phyloP scores from a whole-genome alignment of 1,284 basidiomycete species.

The Puccinia horiana region DNA sequence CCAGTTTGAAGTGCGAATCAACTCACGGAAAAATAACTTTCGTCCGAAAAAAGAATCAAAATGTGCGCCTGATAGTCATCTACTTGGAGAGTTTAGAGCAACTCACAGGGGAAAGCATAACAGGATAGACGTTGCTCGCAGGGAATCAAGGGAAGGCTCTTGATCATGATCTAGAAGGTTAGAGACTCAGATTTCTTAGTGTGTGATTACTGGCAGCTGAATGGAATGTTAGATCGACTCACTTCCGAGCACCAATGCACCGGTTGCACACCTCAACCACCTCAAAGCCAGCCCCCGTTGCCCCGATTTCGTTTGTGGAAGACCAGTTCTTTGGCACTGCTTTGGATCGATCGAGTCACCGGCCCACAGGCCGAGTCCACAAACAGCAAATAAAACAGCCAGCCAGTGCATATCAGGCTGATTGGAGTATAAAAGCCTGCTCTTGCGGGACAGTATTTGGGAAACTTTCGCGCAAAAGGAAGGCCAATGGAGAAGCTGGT shows the following conservation, averaged over 20 bases:
- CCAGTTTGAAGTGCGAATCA: neutral
- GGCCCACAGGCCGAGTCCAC: constrained; percentile 33
- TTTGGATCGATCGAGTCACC: neutral
- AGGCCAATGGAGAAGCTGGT: constrained; percentile 33
- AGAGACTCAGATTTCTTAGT: neutral
- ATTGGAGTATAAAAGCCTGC: neutral
- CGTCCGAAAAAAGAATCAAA: neutral
- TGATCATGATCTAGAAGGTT: constrained; percentile 19
- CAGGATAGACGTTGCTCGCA: constrained; percentile 24
- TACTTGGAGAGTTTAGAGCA: neutral
- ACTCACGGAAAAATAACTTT: constrained; percentile 36
- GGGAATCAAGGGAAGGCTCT: constrained; percentile 28
- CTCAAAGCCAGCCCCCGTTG: constrained; percentile 6
- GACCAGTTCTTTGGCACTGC: neutral
- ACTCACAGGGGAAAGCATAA: constrained; percentile 33
- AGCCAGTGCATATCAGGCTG: constrained; percentile 17
- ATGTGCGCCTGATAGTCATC: neutral
- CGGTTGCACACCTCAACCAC: constrained; percentile 25
- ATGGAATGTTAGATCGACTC: neutral
- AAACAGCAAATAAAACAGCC: constrained; percentile 33
- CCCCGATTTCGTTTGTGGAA: constrained; percentile 1
- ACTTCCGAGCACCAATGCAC: constrained; percentile 31
- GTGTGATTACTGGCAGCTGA: neutral
- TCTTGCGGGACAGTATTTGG: neutral
- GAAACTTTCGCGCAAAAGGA: constrained; percentile 10